Conservation (phyloP, 1,284 basidiomycete species). For the Marasmius fiardii region DNA sequence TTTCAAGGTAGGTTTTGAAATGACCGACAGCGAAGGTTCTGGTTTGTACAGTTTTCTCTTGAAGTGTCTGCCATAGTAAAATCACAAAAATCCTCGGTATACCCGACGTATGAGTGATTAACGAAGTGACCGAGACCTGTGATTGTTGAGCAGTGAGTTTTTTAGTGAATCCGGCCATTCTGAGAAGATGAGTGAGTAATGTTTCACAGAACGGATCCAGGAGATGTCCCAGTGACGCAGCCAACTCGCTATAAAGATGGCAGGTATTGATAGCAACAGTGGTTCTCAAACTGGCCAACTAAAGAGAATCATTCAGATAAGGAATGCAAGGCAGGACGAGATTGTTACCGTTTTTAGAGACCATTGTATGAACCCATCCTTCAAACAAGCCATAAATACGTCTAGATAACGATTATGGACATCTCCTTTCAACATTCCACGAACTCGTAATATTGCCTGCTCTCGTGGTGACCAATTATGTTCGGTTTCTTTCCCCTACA, state of each 20-base stretch:
- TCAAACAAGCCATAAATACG: slow-evolving; percentile 72
- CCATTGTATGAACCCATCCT: slow-evolving; percentile 76
- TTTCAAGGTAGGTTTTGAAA: slow-evolving; percentile 70
- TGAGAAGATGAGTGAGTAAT: slow-evolving; percentile 73
- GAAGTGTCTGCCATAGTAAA: slow-evolving; percentile 69
- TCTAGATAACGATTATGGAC: slow-evolving; percentile 74
- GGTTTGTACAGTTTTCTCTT: slow-evolving; percentile 84
- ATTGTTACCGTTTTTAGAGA: slow-evolving; percentile 80
- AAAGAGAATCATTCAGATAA: slow-evolving; percentile 9
- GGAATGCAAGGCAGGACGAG: slow-evolving; percentile 6
- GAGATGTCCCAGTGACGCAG: slow-evolving; percentile 60
- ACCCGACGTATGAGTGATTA: slow-evolving; percentile 72
- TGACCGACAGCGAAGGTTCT: slow-evolving; percentile 70
- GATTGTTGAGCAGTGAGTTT: slow-evolving; percentile 89
- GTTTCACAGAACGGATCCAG: slow-evolving; percentile 80
- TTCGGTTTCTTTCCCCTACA: slow-evolving; percentile 90
- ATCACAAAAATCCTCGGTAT: slow-evolving; percentile 72
- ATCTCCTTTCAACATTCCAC: slow-evolving; percentile 90
- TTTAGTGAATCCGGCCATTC: slow-evolving; percentile 94
- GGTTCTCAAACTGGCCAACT: slow-evolving; percentile 89
- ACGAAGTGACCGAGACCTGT: slow-evolving; percentile 66
- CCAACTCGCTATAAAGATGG: slow-evolving; percentile 77
- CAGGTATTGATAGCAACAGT: slow-evolving; percentile 86
- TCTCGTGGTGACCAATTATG: slow-evolving; percentile 94
- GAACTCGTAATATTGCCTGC: slow-evolving; percentile 71